Conservation (phyloP, 805 yeast species). For the Pichia manshurica region DNA sequence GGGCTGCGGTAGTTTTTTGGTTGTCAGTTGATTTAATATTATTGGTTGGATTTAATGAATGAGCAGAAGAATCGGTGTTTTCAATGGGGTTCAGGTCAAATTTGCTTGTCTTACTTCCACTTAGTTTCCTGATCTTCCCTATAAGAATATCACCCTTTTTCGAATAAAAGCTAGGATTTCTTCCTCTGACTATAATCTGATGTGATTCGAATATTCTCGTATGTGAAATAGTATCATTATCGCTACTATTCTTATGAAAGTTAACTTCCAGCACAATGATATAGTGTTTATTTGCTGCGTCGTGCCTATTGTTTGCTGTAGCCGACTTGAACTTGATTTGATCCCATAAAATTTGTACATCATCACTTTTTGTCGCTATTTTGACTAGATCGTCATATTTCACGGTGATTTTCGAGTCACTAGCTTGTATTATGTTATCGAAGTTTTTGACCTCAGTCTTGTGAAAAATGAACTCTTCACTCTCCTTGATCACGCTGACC, state of each 20-base stretch:
- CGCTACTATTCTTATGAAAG: not conserved
- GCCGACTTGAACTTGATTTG: conserved; percentile 29
- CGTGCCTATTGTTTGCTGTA: conserved; percentile 28
- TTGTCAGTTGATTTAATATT: not conserved
- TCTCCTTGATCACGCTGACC: not conserved
- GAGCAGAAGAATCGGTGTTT: not conserved
- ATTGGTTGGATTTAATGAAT: not conserved
- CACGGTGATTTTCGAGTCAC: not conserved
- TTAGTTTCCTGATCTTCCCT: conserved; percentile 10
- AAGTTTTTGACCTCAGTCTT: not conserved
- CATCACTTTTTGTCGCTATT: too few species aligned
- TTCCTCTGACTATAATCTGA: conserved; percentile 47
- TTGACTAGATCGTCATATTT: not conserved
- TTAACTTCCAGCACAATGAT: conserved; percentile 17
- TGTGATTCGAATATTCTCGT: conserved; percentile 21
- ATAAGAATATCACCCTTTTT: conserved; percentile 42
- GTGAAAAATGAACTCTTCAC: conserved; percentile 4
- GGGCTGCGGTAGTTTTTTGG: not conserved
- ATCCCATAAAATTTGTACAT: conserved; percentile 23
- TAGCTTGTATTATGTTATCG: not conserved
- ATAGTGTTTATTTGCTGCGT: conserved; percentile 19
- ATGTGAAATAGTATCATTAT: conserved; percentile 16
- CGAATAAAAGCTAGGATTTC: conserved; percentile 48
- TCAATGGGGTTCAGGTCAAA: not conserved
- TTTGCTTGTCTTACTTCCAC: not conserved